Percentiles rank a stretch among this genome's conserved stretches.
phyloP scores from a whole-genome alignment of 1,284 basidiomycete species.

The Heliocybe sulcata region DNA sequence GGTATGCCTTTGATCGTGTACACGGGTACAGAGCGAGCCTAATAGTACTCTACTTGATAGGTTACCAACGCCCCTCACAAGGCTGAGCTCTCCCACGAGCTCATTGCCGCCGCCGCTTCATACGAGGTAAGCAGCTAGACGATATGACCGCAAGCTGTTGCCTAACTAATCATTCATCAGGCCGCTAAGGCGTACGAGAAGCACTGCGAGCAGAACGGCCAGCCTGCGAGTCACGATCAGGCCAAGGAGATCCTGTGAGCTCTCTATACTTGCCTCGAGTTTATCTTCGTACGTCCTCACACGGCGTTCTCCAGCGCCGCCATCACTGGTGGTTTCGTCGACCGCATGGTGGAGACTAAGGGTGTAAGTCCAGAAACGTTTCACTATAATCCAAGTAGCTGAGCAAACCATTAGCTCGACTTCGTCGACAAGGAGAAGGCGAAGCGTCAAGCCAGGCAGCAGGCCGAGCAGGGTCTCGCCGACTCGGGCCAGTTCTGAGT shows the following conservation, averaged over 20 bases:
- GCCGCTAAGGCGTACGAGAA: conserved; percentile 39
- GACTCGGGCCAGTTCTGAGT: conserved; percentile 13
- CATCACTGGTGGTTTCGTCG: conserved; percentile 36
- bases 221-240: conserved; percentile 27
- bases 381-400: not conserved
- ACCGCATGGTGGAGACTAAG: conserved; percentile 36
- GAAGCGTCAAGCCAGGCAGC: conserved; percentile 25
- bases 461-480: conserved; percentile 15
- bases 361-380: conserved; percentile 20
- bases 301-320: conserved; percentile 21
- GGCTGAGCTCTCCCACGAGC: conserved; percentile 53
- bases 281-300: too few relatives aligned
- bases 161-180: conserved; percentile 12
- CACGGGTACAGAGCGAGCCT: not conserved
- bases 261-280: conserved; percentile 4
- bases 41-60: conserved; percentile 17
- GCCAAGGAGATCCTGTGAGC: conserved; percentile 30
- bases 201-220: conserved; percentile 28
- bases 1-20: conserved; percentile 22
- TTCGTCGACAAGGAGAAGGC: conserved; percentile 36
- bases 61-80: conserved; percentile 45
- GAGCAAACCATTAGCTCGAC: conserved; percentile 21
- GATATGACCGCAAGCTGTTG: not conserved
- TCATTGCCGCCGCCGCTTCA: conserved; percentile 55
- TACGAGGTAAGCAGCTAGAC: conserved; percentile 22